Conservation (phyloP, 2,329 filamentous ascomycete genomes). For the Phoma herbarum region DNA sequence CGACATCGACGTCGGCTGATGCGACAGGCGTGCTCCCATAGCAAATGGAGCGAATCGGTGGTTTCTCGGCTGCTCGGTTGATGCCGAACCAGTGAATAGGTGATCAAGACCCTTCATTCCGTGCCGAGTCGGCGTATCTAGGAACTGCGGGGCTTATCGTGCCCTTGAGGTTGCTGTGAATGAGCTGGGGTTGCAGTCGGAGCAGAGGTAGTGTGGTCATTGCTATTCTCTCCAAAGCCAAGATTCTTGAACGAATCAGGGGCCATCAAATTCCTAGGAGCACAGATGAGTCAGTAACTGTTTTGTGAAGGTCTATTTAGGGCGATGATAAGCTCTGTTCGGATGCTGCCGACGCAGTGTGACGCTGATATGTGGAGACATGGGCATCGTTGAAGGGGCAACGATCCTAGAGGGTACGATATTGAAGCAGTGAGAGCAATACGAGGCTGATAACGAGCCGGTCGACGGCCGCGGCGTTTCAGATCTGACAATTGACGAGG, state of each 20-base stretch:
- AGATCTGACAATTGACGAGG: slow-evolving; percentile 39
- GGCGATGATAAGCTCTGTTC: slow-evolving; percentile 26
- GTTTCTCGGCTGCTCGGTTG: slow-evolving; percentile 42
- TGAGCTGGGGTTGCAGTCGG: slow-evolving; percentile 40
- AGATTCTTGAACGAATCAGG: slow-evolving; percentile 94
- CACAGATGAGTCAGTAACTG: slow-evolving; percentile 32
- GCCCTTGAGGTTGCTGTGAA: slow-evolving; percentile 33
- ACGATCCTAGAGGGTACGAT: slow-evolving; percentile 23
- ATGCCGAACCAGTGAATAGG: slow-evolving; percentile 38
- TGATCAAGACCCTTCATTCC: slow-evolving; percentile 33
- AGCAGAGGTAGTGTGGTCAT: slow-evolving; percentile 24
- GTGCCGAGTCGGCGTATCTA: slow-evolving; percentile 27
- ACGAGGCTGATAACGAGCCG: slow-evolving; percentile 29
- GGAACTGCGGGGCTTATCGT: slow-evolving; percentile 36
- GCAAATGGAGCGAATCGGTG: slow-evolving; percentile 17
- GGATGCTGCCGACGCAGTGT: slow-evolving; percentile 38
- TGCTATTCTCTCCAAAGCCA: slow-evolving; percentile 72
- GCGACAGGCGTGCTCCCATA: slow-evolving; percentile 14
- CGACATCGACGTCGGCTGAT: slow-evolving; percentile 19
- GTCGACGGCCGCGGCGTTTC: slow-evolving; percentile 39
- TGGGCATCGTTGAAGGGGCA: slow-evolving; percentile 25
- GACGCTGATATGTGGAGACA: slow-evolving; percentile 32
- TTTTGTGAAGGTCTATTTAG: slow-evolving; percentile 18
- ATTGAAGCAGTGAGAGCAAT: slow-evolving; percentile 24
- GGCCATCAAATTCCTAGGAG: slow-evolving; percentile 84